phyloP scores from a whole-genome alignment of 2,329 filamentous ascomycete genomes.

The Fusarium xylarioides region DNA sequence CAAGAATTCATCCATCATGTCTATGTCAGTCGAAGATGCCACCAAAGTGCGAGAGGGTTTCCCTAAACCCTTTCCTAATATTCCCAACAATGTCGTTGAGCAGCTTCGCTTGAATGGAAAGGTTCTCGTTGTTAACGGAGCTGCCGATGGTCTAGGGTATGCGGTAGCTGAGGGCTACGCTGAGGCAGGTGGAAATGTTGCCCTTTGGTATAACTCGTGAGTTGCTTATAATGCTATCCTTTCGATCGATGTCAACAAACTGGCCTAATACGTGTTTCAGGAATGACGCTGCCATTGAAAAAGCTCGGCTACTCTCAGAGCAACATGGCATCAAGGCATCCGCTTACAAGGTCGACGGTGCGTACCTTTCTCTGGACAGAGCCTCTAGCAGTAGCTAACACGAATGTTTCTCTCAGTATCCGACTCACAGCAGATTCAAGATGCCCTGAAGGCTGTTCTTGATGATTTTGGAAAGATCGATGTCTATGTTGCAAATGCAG shows the following conservation, averaged over 20 bases:
- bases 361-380: background rate
- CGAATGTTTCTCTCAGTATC: slow-evolving; percentile 47
- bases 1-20: slow-evolving; percentile 31
- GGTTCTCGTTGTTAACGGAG: slow-evolving; percentile 55
- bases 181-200: slow-evolving; percentile 55
- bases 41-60: slow-evolving; percentile 34
- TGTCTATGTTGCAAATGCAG: slow-evolving; percentile 41
- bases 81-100: slow-evolving; percentile 52
- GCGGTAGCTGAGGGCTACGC: slow-evolving; percentile 57
- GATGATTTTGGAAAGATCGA: slow-evolving; percentile 41
- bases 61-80: slow-evolving; percentile 39
- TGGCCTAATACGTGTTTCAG: background rate
- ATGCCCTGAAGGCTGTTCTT: slow-evolving; percentile 24
- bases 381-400: background rate
- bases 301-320: slow-evolving; percentile 46
- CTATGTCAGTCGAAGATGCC: slow-evolving; percentile 41
- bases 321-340: slow-evolving; percentile 49
- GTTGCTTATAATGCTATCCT: background rate
- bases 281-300: slow-evolving; percentile 49
- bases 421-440: slow-evolving; percentile 44
- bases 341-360: slow-evolving; percentile 56
- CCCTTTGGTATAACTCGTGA: slow-evolving; percentile 46
- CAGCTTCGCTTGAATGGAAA: slow-evolving; percentile 55
- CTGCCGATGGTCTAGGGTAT: slow-evolving; percentile 56
- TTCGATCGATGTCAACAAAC: rapidly evolving